A percentile compares a stretch with the other conserved stretches of the same genome.
Conservation (phyloP, 371 early-diverging fungal species). For the Mycotypha africana region DNA sequence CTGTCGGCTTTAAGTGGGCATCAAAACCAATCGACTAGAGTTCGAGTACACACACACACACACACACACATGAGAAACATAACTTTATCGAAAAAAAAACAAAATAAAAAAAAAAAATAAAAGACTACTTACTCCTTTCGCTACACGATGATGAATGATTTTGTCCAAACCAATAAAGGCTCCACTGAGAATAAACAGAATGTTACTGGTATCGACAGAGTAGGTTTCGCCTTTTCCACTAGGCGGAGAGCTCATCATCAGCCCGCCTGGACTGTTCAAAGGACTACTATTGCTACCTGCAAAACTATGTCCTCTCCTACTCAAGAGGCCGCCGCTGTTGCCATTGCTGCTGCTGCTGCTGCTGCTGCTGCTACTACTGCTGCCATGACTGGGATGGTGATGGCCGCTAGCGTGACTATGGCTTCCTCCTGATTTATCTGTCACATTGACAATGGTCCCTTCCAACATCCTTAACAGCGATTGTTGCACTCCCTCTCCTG, state of each 20-base stretch:
- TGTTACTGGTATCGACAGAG: constrained; percentile 87
- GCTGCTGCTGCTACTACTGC: constrained; percentile 6
- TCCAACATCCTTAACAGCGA: constrained; percentile 84
- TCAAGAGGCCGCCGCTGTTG: too few relatives aligned
- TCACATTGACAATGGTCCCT: constrained; percentile 82
- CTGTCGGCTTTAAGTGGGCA: too few relatives aligned
- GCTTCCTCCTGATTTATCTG: constrained; percentile 69
- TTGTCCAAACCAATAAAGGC: constrained; percentile 90
- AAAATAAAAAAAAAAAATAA: not conserved
- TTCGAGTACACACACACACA: constrained; percentile 21
- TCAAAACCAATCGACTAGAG: constrained; percentile 63
- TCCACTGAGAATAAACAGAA: constrained; percentile 86
- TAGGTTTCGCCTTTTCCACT: constrained; percentile 79
- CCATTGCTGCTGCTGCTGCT: constrained; percentile 7
- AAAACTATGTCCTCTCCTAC: too few relatives aligned
- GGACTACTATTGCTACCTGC: too few relatives aligned
- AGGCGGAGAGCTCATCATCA: constrained; percentile 25
- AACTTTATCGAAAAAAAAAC: too few relatives aligned
- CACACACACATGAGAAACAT: too few relatives aligned
- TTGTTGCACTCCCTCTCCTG: constrained; percentile 94
- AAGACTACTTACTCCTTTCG: constrained; percentile 60
- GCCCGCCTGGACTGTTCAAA: too few relatives aligned
- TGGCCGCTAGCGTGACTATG: constrained; percentile 19
- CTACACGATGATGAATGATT: constrained; percentile 68
- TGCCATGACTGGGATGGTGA: too few relatives aligned